phyloP scores from a whole-genome alignment of 1,284 basidiomycete genomes.

The Flammula alnicola region DNA sequence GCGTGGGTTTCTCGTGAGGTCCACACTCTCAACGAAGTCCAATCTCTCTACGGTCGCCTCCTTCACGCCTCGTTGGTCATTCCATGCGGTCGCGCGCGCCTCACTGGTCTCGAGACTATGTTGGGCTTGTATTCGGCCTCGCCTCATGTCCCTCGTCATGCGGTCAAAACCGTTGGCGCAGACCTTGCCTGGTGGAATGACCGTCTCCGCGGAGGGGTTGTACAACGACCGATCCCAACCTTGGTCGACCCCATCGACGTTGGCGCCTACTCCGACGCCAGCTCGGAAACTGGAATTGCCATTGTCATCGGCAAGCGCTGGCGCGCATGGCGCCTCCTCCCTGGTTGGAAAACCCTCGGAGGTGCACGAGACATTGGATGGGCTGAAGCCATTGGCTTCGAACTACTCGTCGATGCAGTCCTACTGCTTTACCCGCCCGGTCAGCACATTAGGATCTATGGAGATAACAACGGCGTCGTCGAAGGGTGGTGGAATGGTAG shows the following conservation, averaged over 20 bases:
- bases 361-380: constrained; percentile 39
- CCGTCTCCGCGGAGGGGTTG: too few species aligned
- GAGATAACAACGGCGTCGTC: constrained; percentile 45
- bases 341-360: constrained; percentile 19
- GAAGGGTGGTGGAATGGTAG: constrained; percentile 42
- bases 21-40: constrained; percentile 30
- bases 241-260: too few species aligned
- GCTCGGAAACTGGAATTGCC: too few species aligned
- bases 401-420: constrained; percentile 36
- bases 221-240: constrained; percentile 38
- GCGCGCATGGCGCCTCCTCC: constrained; percentile 13
- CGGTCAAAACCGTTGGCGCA: too few species aligned
- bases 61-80: constrained; percentile 32
- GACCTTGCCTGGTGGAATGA: too few species aligned
- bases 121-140: too few species aligned
- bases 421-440: not conserved
- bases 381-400: constrained; percentile 42
- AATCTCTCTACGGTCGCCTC: constrained; percentile 38
- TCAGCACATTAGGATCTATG: constrained; percentile 30
- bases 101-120: constrained; percentile 31
- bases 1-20: constrained; percentile 18
- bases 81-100: constrained; percentile 33
- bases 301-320: constrained; percentile 31
- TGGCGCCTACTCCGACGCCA: constrained; percentile 46
- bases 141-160: too few species aligned